phyloP scores from a whole-genome alignment of 75 land plant species.

The Gnetum montanum region DNA sequence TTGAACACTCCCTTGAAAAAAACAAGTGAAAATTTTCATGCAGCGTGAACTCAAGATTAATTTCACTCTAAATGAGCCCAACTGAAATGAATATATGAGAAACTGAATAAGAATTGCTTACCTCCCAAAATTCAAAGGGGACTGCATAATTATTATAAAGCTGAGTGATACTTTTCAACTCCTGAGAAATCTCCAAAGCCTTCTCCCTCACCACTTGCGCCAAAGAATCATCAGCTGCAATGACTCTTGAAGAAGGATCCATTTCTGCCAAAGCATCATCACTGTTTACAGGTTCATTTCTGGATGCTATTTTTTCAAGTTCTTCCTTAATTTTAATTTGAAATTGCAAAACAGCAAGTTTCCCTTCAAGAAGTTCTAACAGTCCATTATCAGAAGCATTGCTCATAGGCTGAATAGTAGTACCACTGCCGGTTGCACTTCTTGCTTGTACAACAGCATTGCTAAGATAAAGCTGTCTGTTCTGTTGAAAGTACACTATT shows the following conservation, averaged over 20 bases:
- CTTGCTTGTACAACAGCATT: conserved; percentile 95
- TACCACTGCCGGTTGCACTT: conserved; percentile 34
- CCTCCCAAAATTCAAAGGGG: conserved; percentile 98
- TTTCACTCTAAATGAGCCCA: too few species aligned
- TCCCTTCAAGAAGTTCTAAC: conserved; percentile 86
- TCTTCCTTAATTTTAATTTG: conserved; percentile 86
- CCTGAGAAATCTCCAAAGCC: conserved; percentile 61
- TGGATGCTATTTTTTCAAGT: conserved; percentile 53
- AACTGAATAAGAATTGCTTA: too few species aligned
- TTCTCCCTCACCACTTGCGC: conserved; percentile 49
- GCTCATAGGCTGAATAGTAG: conserved; percentile 22
- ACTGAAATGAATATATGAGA: too few species aligned
- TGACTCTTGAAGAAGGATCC: conserved; percentile 32
- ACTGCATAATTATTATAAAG: conserved; percentile 94
- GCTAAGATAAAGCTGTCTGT: conserved; percentile 88
- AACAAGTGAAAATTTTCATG: too few species aligned
- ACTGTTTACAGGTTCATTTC: conserved; percentile 15
- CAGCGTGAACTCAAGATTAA: too few species aligned
- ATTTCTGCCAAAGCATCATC: conserved; percentile 19
- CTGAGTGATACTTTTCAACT: conserved; percentile 93
- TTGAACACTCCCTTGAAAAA: too few species aligned
- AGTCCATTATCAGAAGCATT: conserved; percentile 58
- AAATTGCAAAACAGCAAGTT: conserved; percentile 86
- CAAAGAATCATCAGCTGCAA: conserved; percentile 21
- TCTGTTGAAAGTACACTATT: not conserved